Conservation (phyloP, 805 yeast species). For the Wickerhamiella nectarea region DNA sequence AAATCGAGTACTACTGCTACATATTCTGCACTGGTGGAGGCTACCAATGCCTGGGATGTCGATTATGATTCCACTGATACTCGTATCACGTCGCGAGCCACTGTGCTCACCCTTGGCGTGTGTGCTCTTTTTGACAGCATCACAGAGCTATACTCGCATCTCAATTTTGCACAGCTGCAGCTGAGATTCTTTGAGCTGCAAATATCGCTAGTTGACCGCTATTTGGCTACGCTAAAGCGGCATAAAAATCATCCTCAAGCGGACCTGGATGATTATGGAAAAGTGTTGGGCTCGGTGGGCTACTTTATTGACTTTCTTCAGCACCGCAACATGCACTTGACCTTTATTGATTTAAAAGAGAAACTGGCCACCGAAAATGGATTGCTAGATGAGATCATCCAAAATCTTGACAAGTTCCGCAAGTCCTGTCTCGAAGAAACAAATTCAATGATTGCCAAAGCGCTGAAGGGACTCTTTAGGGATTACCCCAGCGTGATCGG, state of each 20-base stretch:
- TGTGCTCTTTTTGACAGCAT: slow-evolving; percentile 44
- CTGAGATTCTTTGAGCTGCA: slow-evolving; percentile 47
- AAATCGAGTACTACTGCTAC: slow-evolving; percentile 27
- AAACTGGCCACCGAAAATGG: slow-evolving; percentile 12
- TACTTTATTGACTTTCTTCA: slow-evolving; percentile 30
- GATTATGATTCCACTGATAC: slow-evolving; percentile 40
- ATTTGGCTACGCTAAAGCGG: slow-evolving; percentile 21
- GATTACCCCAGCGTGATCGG: slow-evolving; percentile 10
- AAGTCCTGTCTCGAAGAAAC: slow-evolving; percentile 8
- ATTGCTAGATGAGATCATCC: neutral
- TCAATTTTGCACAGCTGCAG: slow-evolving; percentile 38
- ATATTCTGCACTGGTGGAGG: neutral
- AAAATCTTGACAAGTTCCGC: neutral
- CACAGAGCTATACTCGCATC: slow-evolving; percentile 35
- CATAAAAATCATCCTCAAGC: slow-evolving; percentile 22
- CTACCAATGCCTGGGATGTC: slow-evolving; percentile 34
- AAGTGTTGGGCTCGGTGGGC: slow-evolving; percentile 28
- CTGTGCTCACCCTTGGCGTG: slow-evolving; percentile 46
- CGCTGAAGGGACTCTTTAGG: slow-evolving; percentile 7
- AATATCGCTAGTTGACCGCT: slow-evolving; percentile 40
- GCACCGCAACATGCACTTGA: slow-evolving; percentile 32
- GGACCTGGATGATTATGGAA: slow-evolving; percentile 32
- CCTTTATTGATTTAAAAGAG: slow-evolving; percentile 24
- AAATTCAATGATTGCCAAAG: slow-evolving; percentile 7
- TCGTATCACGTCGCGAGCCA: slow-evolving; percentile 38